Evolutionary conservation across 768 basidiomycete species (phyloP).

Genomic region (Sarcodon sp.): DNA sequence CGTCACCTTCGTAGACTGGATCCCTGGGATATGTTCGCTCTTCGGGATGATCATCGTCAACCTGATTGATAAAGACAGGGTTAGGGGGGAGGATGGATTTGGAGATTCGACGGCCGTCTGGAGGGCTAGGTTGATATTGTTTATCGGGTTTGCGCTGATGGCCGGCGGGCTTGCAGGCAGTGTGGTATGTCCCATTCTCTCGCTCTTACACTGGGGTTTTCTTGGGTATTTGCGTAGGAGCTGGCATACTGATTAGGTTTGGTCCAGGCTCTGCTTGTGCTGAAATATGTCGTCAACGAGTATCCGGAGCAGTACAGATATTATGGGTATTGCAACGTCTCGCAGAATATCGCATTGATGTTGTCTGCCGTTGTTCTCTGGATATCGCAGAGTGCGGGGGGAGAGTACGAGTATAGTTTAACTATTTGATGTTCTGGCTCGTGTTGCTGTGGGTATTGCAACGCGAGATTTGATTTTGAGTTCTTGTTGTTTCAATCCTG

Average conservation of each 20-base stretch:
- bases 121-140: conserved; percentile 82
- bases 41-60: conserved; percentile 89
- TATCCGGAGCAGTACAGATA: conserved; percentile 71
- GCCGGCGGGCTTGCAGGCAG: conserved; percentile 97
- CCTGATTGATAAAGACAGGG: conserved; percentile 87
- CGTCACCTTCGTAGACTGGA: conserved; percentile 91
- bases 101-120: conserved; percentile 81
- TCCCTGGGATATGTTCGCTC: conserved; percentile 89
- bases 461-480: no score
- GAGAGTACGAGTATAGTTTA: conserved; percentile 91
- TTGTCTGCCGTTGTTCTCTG: conserved; percentile 80
- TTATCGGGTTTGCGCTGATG: conserved; percentile 95
- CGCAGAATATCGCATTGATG: conserved; percentile 81
- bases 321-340: conserved; percentile 94
- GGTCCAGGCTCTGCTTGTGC: conserved; percentile 66
- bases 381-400: conserved; percentile 76
- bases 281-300: conserved; percentile 76
- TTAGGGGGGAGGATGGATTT: conserved; percentile 68
- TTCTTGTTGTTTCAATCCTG: no score
- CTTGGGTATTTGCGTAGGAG: not conserved
- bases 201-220: not conserved
- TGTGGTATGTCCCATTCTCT: conserved; percentile 46
- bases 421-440: conserved; percentile 13
- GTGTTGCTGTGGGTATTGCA: not conserved
- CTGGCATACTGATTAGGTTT: not conserved